phyloP scores from a whole-genome alignment of 176 grass and related monocot species.

The Musa schizocarpa region DNA sequence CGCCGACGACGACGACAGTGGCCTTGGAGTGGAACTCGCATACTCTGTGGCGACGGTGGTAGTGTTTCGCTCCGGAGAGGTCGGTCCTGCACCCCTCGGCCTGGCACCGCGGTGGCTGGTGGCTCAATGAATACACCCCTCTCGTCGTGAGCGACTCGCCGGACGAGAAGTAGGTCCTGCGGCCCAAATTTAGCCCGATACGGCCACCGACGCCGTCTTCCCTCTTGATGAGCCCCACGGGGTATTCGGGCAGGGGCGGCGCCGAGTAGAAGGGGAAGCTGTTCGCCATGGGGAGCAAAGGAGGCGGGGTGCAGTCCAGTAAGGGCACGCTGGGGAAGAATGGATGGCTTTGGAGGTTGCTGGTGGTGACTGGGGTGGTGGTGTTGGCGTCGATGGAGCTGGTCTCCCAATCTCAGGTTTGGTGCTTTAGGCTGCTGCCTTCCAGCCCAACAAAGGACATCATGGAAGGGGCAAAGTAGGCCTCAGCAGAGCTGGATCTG shows the following conservation, averaged over 20 bases:
- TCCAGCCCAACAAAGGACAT: slow-evolving; percentile 12
- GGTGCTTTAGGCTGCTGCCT: not conserved
- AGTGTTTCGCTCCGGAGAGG: slow-evolving; percentile 84
- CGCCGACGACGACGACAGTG: slow-evolving; percentile 45
- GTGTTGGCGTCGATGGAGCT: not conserved
- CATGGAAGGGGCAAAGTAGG: slow-evolving; percentile 12
- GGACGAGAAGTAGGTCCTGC: slow-evolving; percentile 70
- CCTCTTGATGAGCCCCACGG: slow-evolving; percentile 49
- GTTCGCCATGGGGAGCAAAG: slow-evolving; percentile 17
- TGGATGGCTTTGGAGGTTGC: slow-evolving; percentile 32
- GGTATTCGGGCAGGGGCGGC: slow-evolving; percentile 27
- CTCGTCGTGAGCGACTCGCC: slow-evolving; percentile 49
- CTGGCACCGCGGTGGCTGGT: slow-evolving; percentile 69
- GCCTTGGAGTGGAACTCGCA: slow-evolving; percentile 98
- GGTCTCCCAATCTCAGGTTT: slow-evolving; percentile 11
- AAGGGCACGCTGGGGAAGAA: slow-evolving; percentile 26
- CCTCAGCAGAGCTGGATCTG: not conserved
- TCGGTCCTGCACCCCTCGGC: slow-evolving; percentile 79
- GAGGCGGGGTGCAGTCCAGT: slow-evolving; percentile 27
- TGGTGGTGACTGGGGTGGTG: slow-evolving; percentile 24
- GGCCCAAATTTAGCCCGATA: slow-evolving; percentile 77
- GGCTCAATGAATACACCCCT: slow-evolving; percentile 25
- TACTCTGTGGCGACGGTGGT: slow-evolving; percentile 91
- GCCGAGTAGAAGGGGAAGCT: not conserved
- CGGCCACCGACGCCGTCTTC: slow-evolving; percentile 24